Percentiles rank a stretch among this genome's conserved stretches.
phyloP scores from a whole-genome alignment of 805 yeast genomes.

The Metschnikowia baotianmanensis region DNA sequence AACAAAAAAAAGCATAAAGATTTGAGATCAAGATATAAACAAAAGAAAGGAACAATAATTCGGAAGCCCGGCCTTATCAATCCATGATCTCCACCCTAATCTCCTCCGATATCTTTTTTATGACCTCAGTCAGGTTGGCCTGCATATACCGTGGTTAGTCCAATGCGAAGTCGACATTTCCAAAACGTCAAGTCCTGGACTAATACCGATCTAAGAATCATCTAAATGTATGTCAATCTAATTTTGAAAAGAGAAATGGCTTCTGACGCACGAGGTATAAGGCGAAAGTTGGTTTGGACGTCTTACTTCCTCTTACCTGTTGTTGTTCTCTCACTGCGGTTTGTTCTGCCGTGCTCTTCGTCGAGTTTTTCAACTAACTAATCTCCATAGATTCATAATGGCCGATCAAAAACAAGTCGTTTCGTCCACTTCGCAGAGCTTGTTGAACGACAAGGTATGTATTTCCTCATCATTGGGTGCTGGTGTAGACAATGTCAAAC shows the following conservation, averaged over 20 bases:
- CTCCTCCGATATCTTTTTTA: no score
- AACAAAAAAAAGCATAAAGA: no score
- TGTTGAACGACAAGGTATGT: constrained; percentile 56
- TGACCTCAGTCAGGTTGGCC: not conserved
- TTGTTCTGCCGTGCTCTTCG: constrained; percentile 2
- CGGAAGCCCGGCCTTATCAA: no score
- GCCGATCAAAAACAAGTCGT: constrained; percentile 35
- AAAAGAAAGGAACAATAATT: no score
- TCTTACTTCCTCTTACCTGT: not conserved
- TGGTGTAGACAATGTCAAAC: no score
- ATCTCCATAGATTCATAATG: constrained; percentile 18
- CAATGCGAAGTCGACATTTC: constrained; percentile 12
- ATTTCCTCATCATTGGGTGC: not conserved
- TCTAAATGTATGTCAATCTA: constrained; percentile 8
- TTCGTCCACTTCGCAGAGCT: constrained; percentile 48
- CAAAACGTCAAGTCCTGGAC: constrained; percentile 2
- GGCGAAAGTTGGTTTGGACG: no score
- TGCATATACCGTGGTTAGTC: constrained; percentile 8
- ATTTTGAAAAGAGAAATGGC: no score
- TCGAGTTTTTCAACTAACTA: constrained; percentile 13
- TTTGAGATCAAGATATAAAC: no score
- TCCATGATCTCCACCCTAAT: not conserved
- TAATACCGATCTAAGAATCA: not conserved
- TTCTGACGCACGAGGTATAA: no score
- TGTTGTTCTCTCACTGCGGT: not conserved